A percentile compares a stretch with the other conserved stretches of the same genome.
Conservation (phyloP, 768 basidiomycete species). For the Coprinellus micaceus region DNA sequence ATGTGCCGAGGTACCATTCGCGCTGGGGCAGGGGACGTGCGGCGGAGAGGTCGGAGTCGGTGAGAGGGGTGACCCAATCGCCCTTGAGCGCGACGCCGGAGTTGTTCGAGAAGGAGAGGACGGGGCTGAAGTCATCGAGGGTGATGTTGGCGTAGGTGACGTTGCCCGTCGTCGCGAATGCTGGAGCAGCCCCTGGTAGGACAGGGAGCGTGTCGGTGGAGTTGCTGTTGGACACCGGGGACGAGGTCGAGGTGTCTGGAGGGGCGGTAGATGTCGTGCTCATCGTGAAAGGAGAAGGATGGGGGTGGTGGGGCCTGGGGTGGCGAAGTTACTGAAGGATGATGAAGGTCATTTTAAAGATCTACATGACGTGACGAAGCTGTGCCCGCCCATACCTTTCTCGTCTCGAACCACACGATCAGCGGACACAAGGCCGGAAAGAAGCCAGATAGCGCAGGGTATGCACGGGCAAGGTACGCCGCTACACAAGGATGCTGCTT, state of each 20-base stretch:
- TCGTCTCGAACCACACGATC: too few species aligned
- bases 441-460: too few species aligned
- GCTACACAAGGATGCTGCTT: too few species aligned
- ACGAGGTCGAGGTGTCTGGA: not conserved
- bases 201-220: not conserved
- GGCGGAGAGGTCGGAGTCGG: not conserved
- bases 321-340: too few species aligned
- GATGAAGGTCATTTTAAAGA: too few species aligned
- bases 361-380: too few species aligned
- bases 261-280: not conserved
- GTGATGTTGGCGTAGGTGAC: conserved; percentile 6
- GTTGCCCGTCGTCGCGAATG: conserved; percentile 6
- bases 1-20: conserved; percentile 7
- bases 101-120: not conserved
- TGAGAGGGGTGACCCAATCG: conserved; percentile 4
- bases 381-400: too few species aligned
- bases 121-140: conserved; percentile 13
- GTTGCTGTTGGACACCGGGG: not conserved
- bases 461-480: too few species aligned
- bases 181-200: not conserved
- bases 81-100: not conserved
- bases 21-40: not conserved
- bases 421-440: too few species aligned
- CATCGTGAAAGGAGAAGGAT: too few species aligned
- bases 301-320: too few species aligned